A percentile compares a stretch with the other conserved stretches of the same genome.
Evolutionary conservation across 2,329 filamentous ascomycete species (phyloP).

Genomic region (Orbilia oligospora): DNA sequence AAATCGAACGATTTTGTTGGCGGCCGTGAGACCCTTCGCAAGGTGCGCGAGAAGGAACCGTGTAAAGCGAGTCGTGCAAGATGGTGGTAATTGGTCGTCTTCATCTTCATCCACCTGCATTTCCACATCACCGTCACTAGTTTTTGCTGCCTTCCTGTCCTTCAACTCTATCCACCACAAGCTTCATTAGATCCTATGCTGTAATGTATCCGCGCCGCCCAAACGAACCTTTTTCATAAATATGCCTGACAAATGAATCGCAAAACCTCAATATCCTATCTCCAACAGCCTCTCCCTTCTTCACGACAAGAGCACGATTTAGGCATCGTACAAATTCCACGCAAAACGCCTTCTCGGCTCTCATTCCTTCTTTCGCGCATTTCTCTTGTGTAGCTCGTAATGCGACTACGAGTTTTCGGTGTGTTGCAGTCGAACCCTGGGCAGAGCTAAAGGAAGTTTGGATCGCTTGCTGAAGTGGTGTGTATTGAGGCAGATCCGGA

Average conservation of each 20-base stretch:
- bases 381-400: conserved; percentile 91
- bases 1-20: conserved; percentile 94
- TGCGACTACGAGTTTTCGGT: conserved; percentile 88
- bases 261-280: conserved; percentile 89
- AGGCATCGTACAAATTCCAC: conserved; percentile 86
- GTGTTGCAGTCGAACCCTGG: conserved; percentile 88
- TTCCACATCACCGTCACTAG: conserved; percentile 65
- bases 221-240: conserved; percentile 72
- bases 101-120: conserved; percentile 77
- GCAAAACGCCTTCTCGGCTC: conserved; percentile 87
- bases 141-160: conserved; percentile 67
- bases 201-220: neutral
- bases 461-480: conserved; percentile 61
- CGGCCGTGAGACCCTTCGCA: conserved; percentile 82
- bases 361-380: conserved; percentile 73
- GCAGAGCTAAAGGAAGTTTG: conserved; percentile 72
- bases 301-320: conserved; percentile 84
- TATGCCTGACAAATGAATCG: conserved; percentile 84
- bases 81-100: conserved; percentile 81
- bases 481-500: conserved; percentile 54
- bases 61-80: conserved; percentile 84
- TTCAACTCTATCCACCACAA: conserved; percentile 57
- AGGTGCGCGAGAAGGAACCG: conserved; percentile 80
- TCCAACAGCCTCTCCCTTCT: conserved; percentile 90
- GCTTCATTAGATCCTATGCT: conserved; percentile 66